These are phyloP conservation scores for Nepenthes alata DNA, from an alignment of 179 eudicot species.

Conservation along the genomic window DNA sequence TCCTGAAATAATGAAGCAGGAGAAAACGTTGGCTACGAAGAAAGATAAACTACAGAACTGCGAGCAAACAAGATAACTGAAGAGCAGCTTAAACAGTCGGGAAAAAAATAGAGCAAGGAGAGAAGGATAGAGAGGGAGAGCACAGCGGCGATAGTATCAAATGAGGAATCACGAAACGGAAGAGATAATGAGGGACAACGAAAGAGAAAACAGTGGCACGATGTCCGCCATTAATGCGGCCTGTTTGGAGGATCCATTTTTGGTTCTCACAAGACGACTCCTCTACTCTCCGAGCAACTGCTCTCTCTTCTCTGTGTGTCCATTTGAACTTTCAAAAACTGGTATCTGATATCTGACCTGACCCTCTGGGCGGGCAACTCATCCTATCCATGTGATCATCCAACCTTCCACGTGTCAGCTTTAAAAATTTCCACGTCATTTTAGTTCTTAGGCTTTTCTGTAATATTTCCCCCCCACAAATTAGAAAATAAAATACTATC, in stretches of 20 bases:
- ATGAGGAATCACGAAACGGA: conserved; percentile 6
- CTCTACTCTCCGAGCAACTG: too few species aligned
- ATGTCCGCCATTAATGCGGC: conserved; percentile 23
- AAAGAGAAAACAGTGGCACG: neutral
- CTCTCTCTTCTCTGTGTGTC: neutral
- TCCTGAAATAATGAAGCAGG: neutral
- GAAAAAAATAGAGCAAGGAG: neutral
- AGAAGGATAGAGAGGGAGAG: neutral
- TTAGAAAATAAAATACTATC: too few species aligned
- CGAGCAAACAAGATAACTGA: neutral
- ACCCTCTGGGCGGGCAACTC: conserved; percentile 19
- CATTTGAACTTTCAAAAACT: conserved; percentile 7
- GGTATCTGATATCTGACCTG: conserved; percentile 1
- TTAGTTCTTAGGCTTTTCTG: too few species aligned
- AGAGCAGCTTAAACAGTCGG: neutral
- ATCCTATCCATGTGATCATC: conserved; percentile 10
- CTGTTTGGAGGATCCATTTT: neutral
- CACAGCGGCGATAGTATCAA: neutral
- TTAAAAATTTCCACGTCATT: neutral
- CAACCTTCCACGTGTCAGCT: conserved; percentile 14
- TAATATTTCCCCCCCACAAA: too few species aligned
- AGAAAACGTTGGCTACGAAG: conserved; percentile 3
- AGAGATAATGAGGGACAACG: conserved; percentile 6
- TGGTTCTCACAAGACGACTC: too few species aligned
- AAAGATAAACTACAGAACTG: too few species aligned